These are phyloP conservation scores for Spencermartinsiella europaea DNA, from an alignment of 805 yeast genomes.

Conservation along the genomic window DNA sequence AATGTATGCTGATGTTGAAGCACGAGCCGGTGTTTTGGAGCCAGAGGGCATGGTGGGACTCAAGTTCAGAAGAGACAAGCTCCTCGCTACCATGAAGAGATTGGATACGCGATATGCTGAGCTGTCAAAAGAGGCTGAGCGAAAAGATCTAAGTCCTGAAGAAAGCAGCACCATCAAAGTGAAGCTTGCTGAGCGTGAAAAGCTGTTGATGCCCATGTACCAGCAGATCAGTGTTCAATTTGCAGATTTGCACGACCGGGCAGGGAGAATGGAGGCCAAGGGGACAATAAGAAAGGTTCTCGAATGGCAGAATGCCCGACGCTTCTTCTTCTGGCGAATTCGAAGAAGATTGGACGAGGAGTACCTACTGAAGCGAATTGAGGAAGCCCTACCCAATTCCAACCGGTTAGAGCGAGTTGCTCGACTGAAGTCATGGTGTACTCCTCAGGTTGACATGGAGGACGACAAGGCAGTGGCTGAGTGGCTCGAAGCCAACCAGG, in stretches of 20 bases:
- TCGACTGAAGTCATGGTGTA: slow-evolving; percentile 83
- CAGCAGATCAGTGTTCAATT: slow-evolving; percentile 90
- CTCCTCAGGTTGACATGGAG: slow-evolving; percentile 59
- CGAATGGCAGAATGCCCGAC: slow-evolving; percentile 82
- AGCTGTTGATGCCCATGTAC: slow-evolving; percentile 75
- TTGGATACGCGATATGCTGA: slow-evolving; percentile 71
- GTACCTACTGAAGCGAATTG: slow-evolving; percentile 70
- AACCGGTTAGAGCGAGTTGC: slow-evolving; percentile 78
- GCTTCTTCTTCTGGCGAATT: slow-evolving; percentile 98
- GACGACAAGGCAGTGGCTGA: slow-evolving; percentile 73
- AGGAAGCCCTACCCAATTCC: slow-evolving; percentile 53
- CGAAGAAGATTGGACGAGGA: slow-evolving; percentile 94
- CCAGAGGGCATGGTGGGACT: slow-evolving; percentile 99
- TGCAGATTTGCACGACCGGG: slow-evolving; percentile 96
- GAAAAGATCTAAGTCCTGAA: slow-evolving; percentile 49
- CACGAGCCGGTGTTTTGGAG: slow-evolving; percentile 97
- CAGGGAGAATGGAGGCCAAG: slow-evolving; percentile 96
- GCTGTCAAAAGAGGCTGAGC: slow-evolving; percentile 49
- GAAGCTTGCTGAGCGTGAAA: slow-evolving; percentile 73
- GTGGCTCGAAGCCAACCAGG: slow-evolving; percentile 80
- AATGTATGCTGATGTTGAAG: slow-evolving; percentile 94
- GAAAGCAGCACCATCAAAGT: slow-evolving; percentile 61
- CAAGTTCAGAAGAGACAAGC: slow-evolving; percentile 91
- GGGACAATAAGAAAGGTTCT: slow-evolving; percentile 82
- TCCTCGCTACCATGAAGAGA: slow-evolving; percentile 86